These are phyloP conservation scores for Hemileccinum impolitum DNA, from an alignment of 768 basidiomycete species.

Conservation along the genomic window DNA sequence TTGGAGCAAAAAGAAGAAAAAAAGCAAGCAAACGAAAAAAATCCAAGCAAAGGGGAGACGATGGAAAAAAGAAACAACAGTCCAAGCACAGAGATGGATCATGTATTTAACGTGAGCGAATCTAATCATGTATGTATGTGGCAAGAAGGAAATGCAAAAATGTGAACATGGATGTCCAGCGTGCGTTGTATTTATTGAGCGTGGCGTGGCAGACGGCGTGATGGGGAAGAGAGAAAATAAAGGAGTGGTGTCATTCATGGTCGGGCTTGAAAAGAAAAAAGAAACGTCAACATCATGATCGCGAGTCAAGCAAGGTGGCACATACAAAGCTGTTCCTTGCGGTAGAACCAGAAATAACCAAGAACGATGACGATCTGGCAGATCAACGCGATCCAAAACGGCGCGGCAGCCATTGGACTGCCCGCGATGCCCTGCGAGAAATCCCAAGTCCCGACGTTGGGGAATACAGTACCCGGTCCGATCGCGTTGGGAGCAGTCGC, in stretches of 20 bases:
- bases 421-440: constrained; percentile 67
- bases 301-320: background rate
- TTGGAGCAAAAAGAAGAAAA: background rate
- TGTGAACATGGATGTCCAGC: no score
- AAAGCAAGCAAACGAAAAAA: no score
- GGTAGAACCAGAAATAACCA: constrained; percentile 97
- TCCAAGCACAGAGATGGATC: background rate
- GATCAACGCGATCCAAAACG: constrained; percentile 84
- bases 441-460: constrained; percentile 89
- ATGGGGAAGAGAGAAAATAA: background rate
- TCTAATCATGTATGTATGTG: no score
- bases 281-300: background rate
- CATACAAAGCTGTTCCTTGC: constrained; percentile 77
- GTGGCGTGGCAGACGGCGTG: background rate
- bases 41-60: no score
- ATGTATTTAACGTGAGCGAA: no score
- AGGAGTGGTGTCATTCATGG: constrained; percentile 20
- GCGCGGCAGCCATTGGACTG: constrained; percentile 78
- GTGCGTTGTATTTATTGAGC: background rate
- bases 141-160: no score
- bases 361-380: constrained; percentile 83
- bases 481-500: constrained; percentile 88
- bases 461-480: constrained; percentile 89
- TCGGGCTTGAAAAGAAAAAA: constrained; percentile 17
- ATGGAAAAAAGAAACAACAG: background rate